Evolutionary conservation across 331 rosid genomes (phyloP).

Genomic region (Pyracantha coccinea): DNA sequence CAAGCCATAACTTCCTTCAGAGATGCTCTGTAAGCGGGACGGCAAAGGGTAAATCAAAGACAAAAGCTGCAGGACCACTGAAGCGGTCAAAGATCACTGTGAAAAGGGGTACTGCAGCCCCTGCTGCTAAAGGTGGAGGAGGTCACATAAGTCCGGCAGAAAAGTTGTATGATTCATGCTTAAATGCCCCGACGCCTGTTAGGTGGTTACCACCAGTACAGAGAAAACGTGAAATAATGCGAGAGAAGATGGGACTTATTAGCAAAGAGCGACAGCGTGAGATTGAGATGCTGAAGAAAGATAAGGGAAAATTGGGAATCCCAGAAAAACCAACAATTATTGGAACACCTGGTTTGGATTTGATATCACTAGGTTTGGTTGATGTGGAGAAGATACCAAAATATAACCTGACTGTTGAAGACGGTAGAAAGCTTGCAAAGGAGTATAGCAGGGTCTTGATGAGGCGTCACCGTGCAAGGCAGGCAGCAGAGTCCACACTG

Average conservation of each 20-base stretch:
- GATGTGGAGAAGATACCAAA: conserved; percentile 70
- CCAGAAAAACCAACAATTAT: conserved; percentile 53
- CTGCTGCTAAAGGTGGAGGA: conserved; percentile 8
- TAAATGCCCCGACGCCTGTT: conserved; percentile 82
- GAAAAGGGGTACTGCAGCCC: conserved; percentile 31
- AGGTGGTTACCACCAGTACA: conserved; percentile 39
- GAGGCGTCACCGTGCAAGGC: conserved; percentile 75
- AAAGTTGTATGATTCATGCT: conserved; percentile 48
- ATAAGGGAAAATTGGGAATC: conserved; percentile 29
- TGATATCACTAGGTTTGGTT: conserved; percentile 61
- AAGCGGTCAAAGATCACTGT: conserved; percentile 52
- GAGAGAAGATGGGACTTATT: conserved; percentile 76
- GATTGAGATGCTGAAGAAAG: conserved; percentile 54
- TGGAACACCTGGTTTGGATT: conserved; percentile 83
- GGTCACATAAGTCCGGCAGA: conserved; percentile 45
- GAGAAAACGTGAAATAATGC: conserved; percentile 53
- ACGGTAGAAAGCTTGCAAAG: conserved; percentile 78
- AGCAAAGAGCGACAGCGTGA: conserved; percentile 86
- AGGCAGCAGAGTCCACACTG: conserved; percentile 63
- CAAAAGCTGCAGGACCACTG: conserved; percentile 42
- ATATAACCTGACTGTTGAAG: conserved; percentile 68
- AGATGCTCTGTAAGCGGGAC: conserved; percentile 70
- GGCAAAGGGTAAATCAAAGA: conserved; percentile 71
- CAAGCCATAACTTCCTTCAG: conserved; percentile 46
- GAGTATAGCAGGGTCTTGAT: conserved; percentile 83